Conservation (phyloP, 2,329 filamentous ascomycete genomes). For the Ophiocordyceps sinensis region DNA sequence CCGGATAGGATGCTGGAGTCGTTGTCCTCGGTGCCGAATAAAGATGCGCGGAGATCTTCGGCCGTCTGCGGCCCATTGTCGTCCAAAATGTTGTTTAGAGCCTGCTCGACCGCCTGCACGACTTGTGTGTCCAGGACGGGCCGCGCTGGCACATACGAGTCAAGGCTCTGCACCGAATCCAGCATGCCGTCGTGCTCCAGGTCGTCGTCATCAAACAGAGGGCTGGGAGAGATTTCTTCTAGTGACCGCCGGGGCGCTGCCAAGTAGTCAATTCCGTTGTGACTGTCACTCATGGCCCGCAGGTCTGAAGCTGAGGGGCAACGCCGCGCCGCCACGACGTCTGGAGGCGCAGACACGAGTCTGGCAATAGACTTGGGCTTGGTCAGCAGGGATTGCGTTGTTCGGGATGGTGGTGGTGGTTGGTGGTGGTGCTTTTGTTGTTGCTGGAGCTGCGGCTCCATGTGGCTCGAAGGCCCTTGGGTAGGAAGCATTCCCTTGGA, state of each 20-base stretch:
- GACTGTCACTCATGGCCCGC: slow-evolving; percentile 20
- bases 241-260: slow-evolving; percentile 47
- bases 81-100: slow-evolving; percentile 83
- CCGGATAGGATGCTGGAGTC: slow-evolving; percentile 35
- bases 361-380: slow-evolving; percentile 29
- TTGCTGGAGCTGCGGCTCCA: slow-evolving; percentile 1
- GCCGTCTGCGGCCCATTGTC: slow-evolving; percentile 51
- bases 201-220: slow-evolving; percentile 72
- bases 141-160: slow-evolving; percentile 44
- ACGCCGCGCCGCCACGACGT: slow-evolving; percentile 21
- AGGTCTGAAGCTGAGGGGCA: slow-evolving; percentile 35
- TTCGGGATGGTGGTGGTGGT: slow-evolving; percentile 9
- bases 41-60: slow-evolving; percentile 49
- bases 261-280: slow-evolving; percentile 24
- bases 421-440: slow-evolving; percentile 4
- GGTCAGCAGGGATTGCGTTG: slow-evolving; percentile 23
- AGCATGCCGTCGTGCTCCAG: slow-evolving; percentile 54
- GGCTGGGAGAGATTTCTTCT: slow-evolving; percentile 40
- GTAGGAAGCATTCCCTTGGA: slow-evolving; percentile 19
- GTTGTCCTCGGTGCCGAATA: slow-evolving; percentile 35
- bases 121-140: slow-evolving; percentile 59
- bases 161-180: slow-evolving; percentile 66
- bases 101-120: slow-evolving; percentile 85
- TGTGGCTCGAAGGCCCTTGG: not conserved
- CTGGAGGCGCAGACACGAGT: slow-evolving; percentile 19